phyloP scores from a whole-genome alignment of 306 rosid species.

The Parietaria judaica region DNA sequence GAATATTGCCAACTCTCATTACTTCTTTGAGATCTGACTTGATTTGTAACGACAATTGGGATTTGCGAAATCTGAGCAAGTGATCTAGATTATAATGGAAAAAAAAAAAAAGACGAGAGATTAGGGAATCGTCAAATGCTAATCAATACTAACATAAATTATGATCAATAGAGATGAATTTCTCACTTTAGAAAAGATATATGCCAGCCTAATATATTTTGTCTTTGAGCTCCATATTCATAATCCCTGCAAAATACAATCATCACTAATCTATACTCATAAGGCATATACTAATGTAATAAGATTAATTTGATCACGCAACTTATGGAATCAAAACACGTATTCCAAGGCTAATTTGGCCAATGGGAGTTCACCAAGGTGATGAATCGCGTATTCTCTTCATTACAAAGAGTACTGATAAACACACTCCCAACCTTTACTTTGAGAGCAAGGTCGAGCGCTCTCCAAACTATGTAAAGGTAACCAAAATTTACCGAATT shows the following conservation, averaged over 20 bases:
- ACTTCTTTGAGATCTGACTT: constrained; percentile 71
- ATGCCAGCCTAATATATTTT: constrained; percentile 77
- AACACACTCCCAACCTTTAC: no score
- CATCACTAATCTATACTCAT: not conserved
- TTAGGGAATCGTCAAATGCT: constrained; percentile 14
- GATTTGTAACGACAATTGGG: constrained; percentile 86
- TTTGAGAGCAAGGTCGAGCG: no score
- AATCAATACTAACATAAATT: constrained; percentile 8
- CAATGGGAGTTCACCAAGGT: no score
- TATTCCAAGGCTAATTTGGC: no score
- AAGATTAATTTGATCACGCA: no score
- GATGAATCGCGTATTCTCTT: no score
- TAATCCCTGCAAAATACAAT: constrained; percentile 48
- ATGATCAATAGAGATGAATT: constrained; percentile 2
- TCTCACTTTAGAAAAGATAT: constrained; percentile 80
- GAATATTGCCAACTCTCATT: constrained; percentile 57
- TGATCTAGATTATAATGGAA: constrained; percentile 37
- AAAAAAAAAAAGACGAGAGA: constrained; percentile 20
- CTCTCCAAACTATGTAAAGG: no score
- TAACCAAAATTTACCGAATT: no score
- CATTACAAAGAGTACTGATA: no score
- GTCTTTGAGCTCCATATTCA: constrained; percentile 48
- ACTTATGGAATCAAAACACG: no score
- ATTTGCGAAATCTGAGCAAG: constrained; percentile 90
- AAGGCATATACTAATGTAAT: constrained; percentile 1